Evolutionary conservation across 106 monocot genomes (phyloP), one percentile per base, ranked within the genome.

Genomic region (Dendrobium chrysotoxum): DNA sequence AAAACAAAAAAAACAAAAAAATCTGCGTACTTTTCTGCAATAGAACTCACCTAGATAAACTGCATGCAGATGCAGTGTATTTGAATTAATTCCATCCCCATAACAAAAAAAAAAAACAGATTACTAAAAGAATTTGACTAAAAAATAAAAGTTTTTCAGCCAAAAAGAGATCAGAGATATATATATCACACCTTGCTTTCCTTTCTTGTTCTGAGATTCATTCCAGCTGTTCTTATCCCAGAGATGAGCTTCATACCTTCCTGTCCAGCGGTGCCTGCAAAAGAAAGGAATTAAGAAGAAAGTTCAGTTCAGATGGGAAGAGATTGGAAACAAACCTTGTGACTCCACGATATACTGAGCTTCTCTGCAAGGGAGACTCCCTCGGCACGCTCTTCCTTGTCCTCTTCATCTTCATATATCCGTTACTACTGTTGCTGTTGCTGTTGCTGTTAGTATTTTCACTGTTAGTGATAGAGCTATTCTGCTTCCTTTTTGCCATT

Each of bases 201-300:
- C 93, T 82, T 93, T 93, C 78, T 93, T 93, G 85, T 83, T 93
- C 85, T 86, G 88, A 20, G 90, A 80, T 31, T 90, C 90, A 72
- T 87, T 93, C 93, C 93, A 93, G 73, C 91, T 85, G 42, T 86
- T 82, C 79, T 93, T 93, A 61, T 93, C 93, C 93, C 93, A 91
- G 64, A 91, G 77, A 81, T 93, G 93, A 12, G 93, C 93, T 82
- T 93, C 93, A 78, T 79, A 91, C 53, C 91, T 75, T 15, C 93
- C 93, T 5, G 93, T 93, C 93, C 93, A 89, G 18, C 94, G 76
- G 65, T 94, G 94, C 83, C 94, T 93, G 66, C 31, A 53, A 28
- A 25, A 25, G 5, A 65, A 26, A n/a, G 12, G n/a, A 8, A 26
- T 6, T 23, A 23, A 26, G 7, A 65, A 26, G 30, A 31, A 38